Evolutionary conservation across 2,329 filamentous ascomycete species (phyloP).

Genomic region (Hypomyces rosellus): DNA sequence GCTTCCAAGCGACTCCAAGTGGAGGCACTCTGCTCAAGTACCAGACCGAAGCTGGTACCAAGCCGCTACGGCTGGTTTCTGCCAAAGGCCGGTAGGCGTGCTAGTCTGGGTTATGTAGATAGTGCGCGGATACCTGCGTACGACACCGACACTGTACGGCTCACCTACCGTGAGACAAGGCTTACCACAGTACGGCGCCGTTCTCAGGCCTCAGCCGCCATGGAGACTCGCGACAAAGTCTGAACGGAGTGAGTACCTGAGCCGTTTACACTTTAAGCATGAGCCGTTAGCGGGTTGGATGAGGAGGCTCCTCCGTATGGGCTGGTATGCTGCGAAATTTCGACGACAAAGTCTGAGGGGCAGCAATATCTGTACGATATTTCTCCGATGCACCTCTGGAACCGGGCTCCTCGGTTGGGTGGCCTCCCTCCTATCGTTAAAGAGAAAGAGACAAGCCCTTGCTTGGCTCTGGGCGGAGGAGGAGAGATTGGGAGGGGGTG

Average conservation of each 20-base stretch:
- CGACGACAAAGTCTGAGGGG: background rate
- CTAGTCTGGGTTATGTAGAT: background rate
- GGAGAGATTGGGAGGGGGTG: background rate
- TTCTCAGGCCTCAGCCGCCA: background rate
- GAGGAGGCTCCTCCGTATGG: background rate
- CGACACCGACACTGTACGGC: background rate
- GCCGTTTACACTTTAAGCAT: no score
- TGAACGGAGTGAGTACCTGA: no score
- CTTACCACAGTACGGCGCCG: background rate
- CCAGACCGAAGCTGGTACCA: no score
- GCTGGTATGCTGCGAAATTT: no score
- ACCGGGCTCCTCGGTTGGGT: background rate
- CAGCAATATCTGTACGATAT: background rate
- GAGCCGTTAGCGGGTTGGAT: background rate
- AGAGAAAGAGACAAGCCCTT: no score
- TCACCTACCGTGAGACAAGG: background rate
- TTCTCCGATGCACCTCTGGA: background rate
- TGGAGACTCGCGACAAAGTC: no score
- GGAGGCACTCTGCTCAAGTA: background rate
- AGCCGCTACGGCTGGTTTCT: background rate
- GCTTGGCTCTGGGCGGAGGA: no score
- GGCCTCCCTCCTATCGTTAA: background rate
- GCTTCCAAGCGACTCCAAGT: background rate
- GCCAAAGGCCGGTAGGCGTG: background rate
- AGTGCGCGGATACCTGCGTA: background rate